Percentiles rank a stretch among this genome's conserved stretches.
Evolutionary conservation across 2,329 filamentous ascomycete genomes (phyloP).

Genomic region (Fusarium sterilihyphosum): DNA sequence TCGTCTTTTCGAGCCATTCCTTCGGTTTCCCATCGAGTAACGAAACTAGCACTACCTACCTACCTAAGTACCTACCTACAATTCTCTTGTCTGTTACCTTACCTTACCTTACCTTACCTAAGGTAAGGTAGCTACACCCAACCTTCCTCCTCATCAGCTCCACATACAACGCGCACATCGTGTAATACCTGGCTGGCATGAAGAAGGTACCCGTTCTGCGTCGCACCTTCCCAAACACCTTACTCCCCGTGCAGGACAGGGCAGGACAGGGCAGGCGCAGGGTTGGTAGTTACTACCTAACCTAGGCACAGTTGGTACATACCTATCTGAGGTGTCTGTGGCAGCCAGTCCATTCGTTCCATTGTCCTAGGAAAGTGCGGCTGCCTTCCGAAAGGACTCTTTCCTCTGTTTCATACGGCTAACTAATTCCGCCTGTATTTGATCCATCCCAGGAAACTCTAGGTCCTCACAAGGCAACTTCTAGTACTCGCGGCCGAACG

Average conservation of each 20-base stretch:
- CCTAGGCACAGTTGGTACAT: background rate
- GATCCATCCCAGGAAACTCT: background rate
- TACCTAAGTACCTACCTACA: background rate
- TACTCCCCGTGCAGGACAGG: conserved; percentile 1
- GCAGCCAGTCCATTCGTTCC: background rate
- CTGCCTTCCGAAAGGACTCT: conserved; percentile 7
- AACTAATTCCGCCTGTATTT: background rate
- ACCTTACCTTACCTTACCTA: background rate
- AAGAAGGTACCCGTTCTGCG: conserved; percentile 4
- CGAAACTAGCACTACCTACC: background rate
- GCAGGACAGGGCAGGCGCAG: conserved; percentile 13
- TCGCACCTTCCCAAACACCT: conserved; percentile 26
- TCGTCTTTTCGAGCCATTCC: background rate
- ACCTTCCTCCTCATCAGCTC: conserved; percentile 6
- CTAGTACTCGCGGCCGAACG: background rate
- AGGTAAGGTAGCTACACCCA: background rate
- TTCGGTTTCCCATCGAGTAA: background rate
- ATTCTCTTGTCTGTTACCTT: background rate
- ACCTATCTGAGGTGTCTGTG: background rate
- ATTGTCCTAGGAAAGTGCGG: conserved; percentile 21
- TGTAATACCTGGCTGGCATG: conserved; percentile 12
- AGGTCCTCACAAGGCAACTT: background rate
- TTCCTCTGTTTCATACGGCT: conserved; percentile 10
- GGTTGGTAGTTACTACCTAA: background rate
- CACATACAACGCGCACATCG: conserved; percentile 23